Percentiles rank a stretch among this genome's conserved stretches.
Evolutionary conservation across 108 stramenopile species (phyloP).

Genomic region (Cyclotella atomus): DNA sequence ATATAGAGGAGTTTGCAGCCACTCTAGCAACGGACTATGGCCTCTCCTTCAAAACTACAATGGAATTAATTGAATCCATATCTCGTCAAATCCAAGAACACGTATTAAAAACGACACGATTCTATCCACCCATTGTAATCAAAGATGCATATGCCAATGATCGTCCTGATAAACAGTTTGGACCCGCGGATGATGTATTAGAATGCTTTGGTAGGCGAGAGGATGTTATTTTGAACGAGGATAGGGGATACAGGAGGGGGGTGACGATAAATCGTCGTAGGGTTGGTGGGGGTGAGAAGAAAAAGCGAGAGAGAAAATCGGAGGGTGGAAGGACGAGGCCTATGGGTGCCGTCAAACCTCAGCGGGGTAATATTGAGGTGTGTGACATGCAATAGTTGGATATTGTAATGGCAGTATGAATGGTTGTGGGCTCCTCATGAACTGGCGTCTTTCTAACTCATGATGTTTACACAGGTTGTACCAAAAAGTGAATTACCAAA

Average conservation of each 20-base stretch:
- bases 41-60: conserved; percentile 60
- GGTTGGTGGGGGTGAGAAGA: not conserved
- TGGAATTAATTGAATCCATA: conserved; percentile 69
- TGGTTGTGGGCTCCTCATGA: not conserved
- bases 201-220: conserved; percentile 6
- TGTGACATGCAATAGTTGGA: not conserved
- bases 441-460: not conserved
- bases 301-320: conserved; percentile 24
- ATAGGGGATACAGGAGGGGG: not conserved
- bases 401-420: not conserved
- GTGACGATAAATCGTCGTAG: not conserved
- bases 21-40: conserved; percentile 66
- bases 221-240: conserved; percentile 20
- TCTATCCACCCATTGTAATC: conserved; percentile 47
- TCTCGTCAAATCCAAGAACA: conserved; percentile 63
- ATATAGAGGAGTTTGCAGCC: conserved; percentile 62
- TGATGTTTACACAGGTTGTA: conserved; percentile 7
- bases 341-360: conserved; percentile 19
- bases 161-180: conserved; percentile 29
- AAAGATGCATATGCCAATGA: conserved; percentile 55
- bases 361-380: conserved; percentile 8
- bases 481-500: conserved; percentile 25
- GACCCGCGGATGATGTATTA: conserved; percentile 4
- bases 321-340: not conserved
- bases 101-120: conserved; percentile 29